Evolutionary conservation across 768 basidiomycete species (phyloP).

Genomic region (Boletus rufocinnamomeus): DNA sequence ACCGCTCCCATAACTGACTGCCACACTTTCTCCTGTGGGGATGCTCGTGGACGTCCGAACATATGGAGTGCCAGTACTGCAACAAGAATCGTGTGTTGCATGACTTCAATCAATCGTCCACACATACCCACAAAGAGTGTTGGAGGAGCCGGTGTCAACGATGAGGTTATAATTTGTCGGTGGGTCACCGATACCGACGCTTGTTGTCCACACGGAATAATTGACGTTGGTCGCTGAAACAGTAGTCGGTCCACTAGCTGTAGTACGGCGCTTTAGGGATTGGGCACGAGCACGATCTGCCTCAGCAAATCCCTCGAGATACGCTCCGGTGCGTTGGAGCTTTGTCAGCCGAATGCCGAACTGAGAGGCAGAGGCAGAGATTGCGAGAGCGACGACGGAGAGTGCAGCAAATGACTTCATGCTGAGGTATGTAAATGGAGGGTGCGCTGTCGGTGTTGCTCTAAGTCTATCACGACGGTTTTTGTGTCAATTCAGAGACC

Average conservation of each 20-base stretch:
- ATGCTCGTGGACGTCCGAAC: constrained; percentile 26
- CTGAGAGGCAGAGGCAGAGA: constrained; percentile 6
- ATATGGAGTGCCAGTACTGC: constrained; percentile 24
- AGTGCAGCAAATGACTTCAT: constrained; percentile 18
- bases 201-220: constrained; percentile 22
- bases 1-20: constrained; percentile 9
- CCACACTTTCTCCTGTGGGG: constrained; percentile 28
- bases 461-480: too few relatives aligned
- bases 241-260: constrained; percentile 9
- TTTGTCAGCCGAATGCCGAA: constrained; percentile 16
- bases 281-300: constrained; percentile 21
- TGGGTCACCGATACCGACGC: constrained; percentile 26
- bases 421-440: not conserved
- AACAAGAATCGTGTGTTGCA: not conserved
- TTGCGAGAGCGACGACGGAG: constrained; percentile 7
- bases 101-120: not conserved
- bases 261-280: constrained; percentile 7
- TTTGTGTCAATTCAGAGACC: too few relatives aligned
- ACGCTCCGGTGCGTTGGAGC: constrained; percentile 12
- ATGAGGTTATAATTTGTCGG: constrained; percentile 18
- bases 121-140: constrained; percentile 29
- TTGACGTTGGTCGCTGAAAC: constrained; percentile 17
- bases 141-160: constrained; percentile 36
- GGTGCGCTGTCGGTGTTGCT: not conserved
- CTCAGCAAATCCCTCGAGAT: constrained; percentile 21